Percentiles rank a stretch among this genome's conserved stretches.
Conservation (phyloP, 1,284 basidiomycete species). For the Ustilago vetiveriae region DNA sequence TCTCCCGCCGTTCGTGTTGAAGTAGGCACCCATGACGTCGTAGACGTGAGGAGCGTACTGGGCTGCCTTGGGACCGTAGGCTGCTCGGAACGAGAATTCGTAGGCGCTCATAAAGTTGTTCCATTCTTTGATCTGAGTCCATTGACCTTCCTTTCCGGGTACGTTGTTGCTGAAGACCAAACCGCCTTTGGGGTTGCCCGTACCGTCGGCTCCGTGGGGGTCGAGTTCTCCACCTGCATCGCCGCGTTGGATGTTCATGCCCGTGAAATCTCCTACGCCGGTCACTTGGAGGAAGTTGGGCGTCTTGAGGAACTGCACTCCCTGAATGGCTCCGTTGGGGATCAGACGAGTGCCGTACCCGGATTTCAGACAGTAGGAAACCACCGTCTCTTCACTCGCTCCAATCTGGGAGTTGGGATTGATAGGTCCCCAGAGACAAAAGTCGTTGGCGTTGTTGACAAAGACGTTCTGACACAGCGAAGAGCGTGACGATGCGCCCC, state of each 20-base stretch:
- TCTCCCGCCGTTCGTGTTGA: slow-evolving; percentile 33
- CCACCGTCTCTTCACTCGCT: slow-evolving; percentile 72
- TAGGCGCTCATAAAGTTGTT: slow-evolving; percentile 51
- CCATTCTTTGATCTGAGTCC: slow-evolving; percentile 50
- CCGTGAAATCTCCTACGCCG: slow-evolving; percentile 75
- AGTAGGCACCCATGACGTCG: slow-evolving; percentile 50
- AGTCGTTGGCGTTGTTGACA: slow-evolving; percentile 60
- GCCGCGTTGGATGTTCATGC: slow-evolving; percentile 66
- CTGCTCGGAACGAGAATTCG: slow-evolving; percentile 54
- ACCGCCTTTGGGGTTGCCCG: slow-evolving; percentile 54
- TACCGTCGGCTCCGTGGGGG: slow-evolving; percentile 52
- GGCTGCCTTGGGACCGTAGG: slow-evolving; percentile 42
- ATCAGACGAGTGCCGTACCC: slow-evolving; percentile 73
- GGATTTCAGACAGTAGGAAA: slow-evolving; percentile 76
- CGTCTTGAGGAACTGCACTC: slow-evolving; percentile 78
- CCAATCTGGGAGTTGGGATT: slow-evolving; percentile 46
- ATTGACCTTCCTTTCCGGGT: slow-evolving; percentile 38
- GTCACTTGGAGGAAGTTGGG: slow-evolving; percentile 77
- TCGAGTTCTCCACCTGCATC: slow-evolving; percentile 56
- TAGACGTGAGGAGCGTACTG: slow-evolving; percentile 53
- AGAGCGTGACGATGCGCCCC: slow-evolving; percentile 36
- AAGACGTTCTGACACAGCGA: slow-evolving; percentile 63
- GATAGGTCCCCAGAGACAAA: slow-evolving; percentile 60
- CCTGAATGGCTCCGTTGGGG: slow-evolving; percentile 77
- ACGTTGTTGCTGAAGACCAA: slow-evolving; percentile 46